Evolutionary conservation across 2,329 filamentous ascomycete genomes (phyloP).

Genomic region (Sphaceloma murrayae): DNA sequence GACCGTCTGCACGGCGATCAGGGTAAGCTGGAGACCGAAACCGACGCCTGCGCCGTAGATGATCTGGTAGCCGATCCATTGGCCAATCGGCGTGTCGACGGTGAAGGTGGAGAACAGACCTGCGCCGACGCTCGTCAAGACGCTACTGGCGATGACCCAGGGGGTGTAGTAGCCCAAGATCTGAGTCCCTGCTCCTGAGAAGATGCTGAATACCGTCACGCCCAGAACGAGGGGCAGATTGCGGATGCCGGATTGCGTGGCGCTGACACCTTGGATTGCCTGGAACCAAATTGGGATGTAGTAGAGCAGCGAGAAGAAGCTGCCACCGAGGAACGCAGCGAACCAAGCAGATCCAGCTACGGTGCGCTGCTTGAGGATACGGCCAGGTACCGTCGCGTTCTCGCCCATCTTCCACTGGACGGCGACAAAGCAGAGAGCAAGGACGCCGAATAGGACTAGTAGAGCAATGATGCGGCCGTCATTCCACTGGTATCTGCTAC

Average conservation of each 20-base stretch:
- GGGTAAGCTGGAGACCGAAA: conserved; percentile 38
- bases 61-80: conserved; percentile 34
- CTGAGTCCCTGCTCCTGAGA: conserved; percentile 34
- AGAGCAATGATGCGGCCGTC: conserved; percentile 39
- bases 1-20: conserved; percentile 40
- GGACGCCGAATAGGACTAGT: conserved; percentile 36
- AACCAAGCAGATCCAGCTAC: conserved; percentile 35
- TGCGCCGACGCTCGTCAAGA: conserved; percentile 39
- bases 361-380: conserved; percentile 38
- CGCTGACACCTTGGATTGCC: conserved; percentile 39
- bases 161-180: conserved; percentile 42
- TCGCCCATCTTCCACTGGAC: conserved; percentile 37
- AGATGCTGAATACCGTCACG: conserved; percentile 37
- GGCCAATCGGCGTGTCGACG: conserved; percentile 29
- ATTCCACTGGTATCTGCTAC: conserved; percentile 39
- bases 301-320: conserved; percentile 41
- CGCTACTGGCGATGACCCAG: conserved; percentile 35
- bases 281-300: conserved; percentile 43
- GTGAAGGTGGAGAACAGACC: conserved; percentile 39
- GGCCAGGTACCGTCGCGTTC: conserved; percentile 38
- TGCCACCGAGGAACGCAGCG: conserved; percentile 33
- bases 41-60: conserved; percentile 36
- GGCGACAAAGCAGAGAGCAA: conserved; percentile 33
- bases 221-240: conserved; percentile 41
- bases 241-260: conserved; percentile 42